Base-by-base conservation (phyloP, 306 rosid genomes). In the Trifolium dubium region DNA sequence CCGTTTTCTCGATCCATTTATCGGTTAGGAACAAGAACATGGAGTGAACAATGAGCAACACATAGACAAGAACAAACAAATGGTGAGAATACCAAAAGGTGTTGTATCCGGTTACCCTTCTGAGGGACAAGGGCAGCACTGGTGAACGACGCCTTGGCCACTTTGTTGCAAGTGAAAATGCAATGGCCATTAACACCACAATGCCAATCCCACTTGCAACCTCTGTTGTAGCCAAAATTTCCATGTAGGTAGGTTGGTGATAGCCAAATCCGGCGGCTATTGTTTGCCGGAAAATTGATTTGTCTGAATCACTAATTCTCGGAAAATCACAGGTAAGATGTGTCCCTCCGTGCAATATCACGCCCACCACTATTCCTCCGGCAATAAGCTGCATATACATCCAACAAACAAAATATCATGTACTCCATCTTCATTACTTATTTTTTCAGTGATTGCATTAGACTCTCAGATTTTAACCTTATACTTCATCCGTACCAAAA, bases 291-390 rank as follows among this genome's bases (percentile, higher is more conserved):
- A 92, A 92, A 17, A 83, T 74, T 32, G 87, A 79, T 54, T 43
- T 71, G 68, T 87, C 83, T 0, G 92, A 89, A 2, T 73, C 74
- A 62, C 88, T 90, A 0, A 93, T 89, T 81, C 98, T 88, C 64
- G 98, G 98, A 31, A 93, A 89, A 76, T 93, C 98, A 85, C 97
- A 93, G n/a, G 87, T 88, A 30, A 93, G 92, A 80, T 93, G 97
- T 19, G 93, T 82, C 15, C 92, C 97, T 23, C 96, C 97, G 11
- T 93, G 98, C 39, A 93, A 77, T 60, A 93, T 87, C 75, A 93
- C 97, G 13, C 96, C 98, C 30, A 86, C 87, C 41, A 85, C 87
- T 80, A 90, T 87, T 77, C 90, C 96, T 77, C 90, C 97, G 23
- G 97, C 98, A 58, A 93, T 83, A 51, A 89, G 63, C 98, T 93